A percentile compares a stretch with the other conserved stretches of the same genome.
These are phyloP conservation scores for Euphorbia tirucalli DNA, from an alignment of 345 rosid species.

Conservation along the genomic window DNA sequence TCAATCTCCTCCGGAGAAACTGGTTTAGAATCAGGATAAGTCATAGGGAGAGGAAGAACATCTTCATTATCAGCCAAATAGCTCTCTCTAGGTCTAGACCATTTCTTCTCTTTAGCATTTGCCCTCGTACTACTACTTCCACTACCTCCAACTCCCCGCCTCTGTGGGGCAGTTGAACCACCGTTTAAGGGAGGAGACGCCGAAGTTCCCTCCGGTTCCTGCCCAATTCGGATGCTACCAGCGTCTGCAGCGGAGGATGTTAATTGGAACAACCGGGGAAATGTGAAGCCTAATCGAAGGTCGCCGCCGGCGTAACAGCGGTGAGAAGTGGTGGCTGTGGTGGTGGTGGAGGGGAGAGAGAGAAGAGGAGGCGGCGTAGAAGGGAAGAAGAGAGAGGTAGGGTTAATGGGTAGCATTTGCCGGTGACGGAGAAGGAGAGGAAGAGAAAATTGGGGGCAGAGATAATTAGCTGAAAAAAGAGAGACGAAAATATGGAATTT, in stretches of 20 bases:
- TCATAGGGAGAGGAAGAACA: constrained; percentile 93
- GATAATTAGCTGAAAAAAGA: too few species aligned
- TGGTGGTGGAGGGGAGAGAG: constrained; percentile 22
- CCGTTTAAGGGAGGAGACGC: constrained; percentile 14
- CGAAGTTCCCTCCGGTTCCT: constrained; percentile 36
- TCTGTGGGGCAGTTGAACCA: neutral
- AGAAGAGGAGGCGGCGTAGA: constrained; percentile 36
- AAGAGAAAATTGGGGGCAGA: neutral
- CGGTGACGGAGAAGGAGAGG: constrained; percentile 2
- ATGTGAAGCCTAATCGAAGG: constrained; percentile 43
- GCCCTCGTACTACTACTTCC: constrained; percentile 36
- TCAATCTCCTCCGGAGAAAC: constrained; percentile 74
- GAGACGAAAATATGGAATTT: too few species aligned
- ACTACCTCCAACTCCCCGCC: constrained; percentile 27
- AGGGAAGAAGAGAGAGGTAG: constrained; percentile 39
- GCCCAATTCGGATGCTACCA: constrained; percentile 51
- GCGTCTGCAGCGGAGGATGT: constrained; percentile 42
- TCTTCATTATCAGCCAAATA: constrained; percentile 67
- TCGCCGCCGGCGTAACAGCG: constrained; percentile 70
- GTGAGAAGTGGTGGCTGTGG: constrained; percentile 39
- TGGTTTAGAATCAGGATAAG: constrained; percentile 77
- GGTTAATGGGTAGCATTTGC: constrained; percentile 59
- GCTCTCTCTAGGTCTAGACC: constrained; percentile 80
- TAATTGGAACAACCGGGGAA: constrained; percentile 47
- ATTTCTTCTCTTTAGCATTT: constrained; percentile 62